Conservation (phyloP, 768 basidiomycete genomes). For the Polyporus arcularius region DNA sequence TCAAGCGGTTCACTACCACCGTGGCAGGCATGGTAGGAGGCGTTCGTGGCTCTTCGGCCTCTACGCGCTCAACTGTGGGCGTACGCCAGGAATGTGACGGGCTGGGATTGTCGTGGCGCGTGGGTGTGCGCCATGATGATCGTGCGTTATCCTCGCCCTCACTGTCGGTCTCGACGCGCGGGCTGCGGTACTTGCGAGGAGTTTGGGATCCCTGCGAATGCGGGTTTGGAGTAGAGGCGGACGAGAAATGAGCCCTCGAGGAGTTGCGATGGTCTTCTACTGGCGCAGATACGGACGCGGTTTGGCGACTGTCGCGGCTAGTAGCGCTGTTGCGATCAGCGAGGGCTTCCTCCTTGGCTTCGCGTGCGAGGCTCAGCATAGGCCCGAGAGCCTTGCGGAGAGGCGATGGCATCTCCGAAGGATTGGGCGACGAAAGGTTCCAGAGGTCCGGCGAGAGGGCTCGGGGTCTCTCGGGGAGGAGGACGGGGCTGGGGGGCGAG, state of each 20-base stretch:
- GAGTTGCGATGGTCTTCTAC: conserved; percentile 16
- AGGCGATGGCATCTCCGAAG: conserved; percentile 19
- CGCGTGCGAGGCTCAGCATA: conserved; percentile 16
- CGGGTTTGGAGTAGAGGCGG: conserved; percentile 6
- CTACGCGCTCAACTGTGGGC: conserved; percentile 1
- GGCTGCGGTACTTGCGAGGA: conserved; percentile 16
- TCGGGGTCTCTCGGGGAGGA: conserved; percentile 14
- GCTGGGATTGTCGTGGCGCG: too few species aligned
- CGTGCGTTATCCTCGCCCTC: conserved; percentile 4
- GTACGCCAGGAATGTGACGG: background rate
- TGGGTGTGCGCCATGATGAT: conserved; percentile 2
- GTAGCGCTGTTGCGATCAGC: background rate
- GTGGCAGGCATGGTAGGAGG: background rate
- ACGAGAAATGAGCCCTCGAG: conserved; percentile 12
- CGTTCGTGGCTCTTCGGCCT: conserved; percentile 5
- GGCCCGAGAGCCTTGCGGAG: conserved; percentile 13
- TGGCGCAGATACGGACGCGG: background rate
- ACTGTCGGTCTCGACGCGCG: conserved; percentile 19
- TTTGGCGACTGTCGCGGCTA: background rate
- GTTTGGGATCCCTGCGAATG: conserved; percentile 1
- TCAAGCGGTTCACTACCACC: background rate
- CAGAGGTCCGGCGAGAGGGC: conserved; percentile 15
- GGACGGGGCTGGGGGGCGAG: conserved; percentile 13
- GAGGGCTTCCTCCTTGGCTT: conserved; percentile 13
- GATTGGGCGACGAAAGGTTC: conserved; percentile 18